Evolutionary conservation across 495 filamentous ascomycete genomes (phyloP).

Genomic region (Penicillium salamii): DNA sequence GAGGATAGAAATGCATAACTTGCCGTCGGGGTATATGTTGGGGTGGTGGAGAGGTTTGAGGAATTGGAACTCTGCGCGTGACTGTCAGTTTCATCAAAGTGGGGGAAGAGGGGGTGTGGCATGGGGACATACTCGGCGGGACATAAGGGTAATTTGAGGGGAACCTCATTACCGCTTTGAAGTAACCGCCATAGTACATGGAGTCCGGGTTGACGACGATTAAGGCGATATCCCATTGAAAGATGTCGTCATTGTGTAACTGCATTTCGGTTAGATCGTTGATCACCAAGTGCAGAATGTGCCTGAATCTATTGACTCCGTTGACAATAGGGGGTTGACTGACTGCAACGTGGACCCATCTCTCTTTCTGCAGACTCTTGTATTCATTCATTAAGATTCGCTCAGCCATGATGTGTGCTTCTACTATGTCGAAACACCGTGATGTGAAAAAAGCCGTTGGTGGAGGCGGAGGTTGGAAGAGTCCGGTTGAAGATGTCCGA

Average conservation of each 20-base stretch:
- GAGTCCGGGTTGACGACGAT: slow-evolving; percentile 92
- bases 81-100: slow-evolving; percentile 3
- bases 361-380: slow-evolving; percentile 77
- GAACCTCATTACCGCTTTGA: slow-evolving; percentile 86
- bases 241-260: slow-evolving; percentile 73
- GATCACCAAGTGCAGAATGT: no score
- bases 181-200: slow-evolving; percentile 88
- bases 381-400: slow-evolving; percentile 87
- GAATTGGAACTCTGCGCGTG: slow-evolving; percentile 71
- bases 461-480: not conserved
- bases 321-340: no score
- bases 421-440: no score
- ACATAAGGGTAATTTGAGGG: slow-evolving; percentile 84
- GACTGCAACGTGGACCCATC: slow-evolving; percentile 90
- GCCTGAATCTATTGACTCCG: no score
- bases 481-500: no score
- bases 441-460: no score
- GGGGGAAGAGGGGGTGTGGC: not conserved
- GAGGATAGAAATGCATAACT: slow-evolving; percentile 93
- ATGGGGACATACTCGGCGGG: slow-evolving; percentile 63
- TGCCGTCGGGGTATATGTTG: slow-evolving; percentile 88
- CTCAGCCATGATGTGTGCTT: slow-evolving; percentile 61
- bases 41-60: slow-evolving; percentile 80
- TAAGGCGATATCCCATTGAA: slow-evolving; percentile 82
- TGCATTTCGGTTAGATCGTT: slow-evolving; percentile 22